Evolutionary conservation across 352 stramenopile genomes (phyloP).

Genomic region (Thraustochytrium striatum): DNA sequence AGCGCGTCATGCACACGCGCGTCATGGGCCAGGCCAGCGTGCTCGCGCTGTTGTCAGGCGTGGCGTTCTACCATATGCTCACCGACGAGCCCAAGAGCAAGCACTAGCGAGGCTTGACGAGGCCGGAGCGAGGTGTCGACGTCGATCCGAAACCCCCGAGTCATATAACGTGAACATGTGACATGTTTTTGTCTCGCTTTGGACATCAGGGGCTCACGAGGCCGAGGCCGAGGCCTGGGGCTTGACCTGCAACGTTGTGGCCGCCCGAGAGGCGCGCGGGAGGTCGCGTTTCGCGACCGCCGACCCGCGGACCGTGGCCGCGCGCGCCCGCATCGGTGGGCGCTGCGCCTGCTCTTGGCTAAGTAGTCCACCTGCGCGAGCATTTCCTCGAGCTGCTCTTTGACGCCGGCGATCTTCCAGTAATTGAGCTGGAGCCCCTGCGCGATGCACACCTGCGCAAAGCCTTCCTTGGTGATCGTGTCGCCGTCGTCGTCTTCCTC

Average conservation of each 20-base stretch:
- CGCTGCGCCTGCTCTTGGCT: neutral
- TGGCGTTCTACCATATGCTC: constrained; percentile 34
- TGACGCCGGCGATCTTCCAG: constrained; percentile 13
- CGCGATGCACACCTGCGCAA: constrained; percentile 34
- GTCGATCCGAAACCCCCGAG: too few relatives aligned
- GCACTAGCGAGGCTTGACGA: neutral
- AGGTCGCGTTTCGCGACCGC: too few relatives aligned
- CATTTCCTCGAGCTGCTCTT: constrained; percentile 33
- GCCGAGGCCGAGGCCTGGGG: too few relatives aligned
- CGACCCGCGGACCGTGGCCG: too few relatives aligned
- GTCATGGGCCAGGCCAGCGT: constrained; percentile 45
- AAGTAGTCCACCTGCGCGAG: neutral
- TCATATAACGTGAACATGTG: too few relatives aligned
- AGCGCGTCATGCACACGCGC: constrained; percentile 48
- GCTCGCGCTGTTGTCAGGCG: constrained; percentile 31
- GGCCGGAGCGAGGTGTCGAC: too few relatives aligned
- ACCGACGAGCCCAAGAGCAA: neutral
- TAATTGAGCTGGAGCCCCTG: constrained; percentile 38
- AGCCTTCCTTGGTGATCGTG: constrained; percentile 35
- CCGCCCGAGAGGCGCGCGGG: too few relatives aligned
- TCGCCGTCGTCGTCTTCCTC: constrained; percentile 43
- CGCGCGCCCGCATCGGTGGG: too few relatives aligned
- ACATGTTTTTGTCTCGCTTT: too few relatives aligned
- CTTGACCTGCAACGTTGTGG: too few relatives aligned
- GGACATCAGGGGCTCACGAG: too few relatives aligned